Base-by-base conservation (phyloP, 2,329 filamentous ascomycete species). In the Cercospora sp. region DNA sequence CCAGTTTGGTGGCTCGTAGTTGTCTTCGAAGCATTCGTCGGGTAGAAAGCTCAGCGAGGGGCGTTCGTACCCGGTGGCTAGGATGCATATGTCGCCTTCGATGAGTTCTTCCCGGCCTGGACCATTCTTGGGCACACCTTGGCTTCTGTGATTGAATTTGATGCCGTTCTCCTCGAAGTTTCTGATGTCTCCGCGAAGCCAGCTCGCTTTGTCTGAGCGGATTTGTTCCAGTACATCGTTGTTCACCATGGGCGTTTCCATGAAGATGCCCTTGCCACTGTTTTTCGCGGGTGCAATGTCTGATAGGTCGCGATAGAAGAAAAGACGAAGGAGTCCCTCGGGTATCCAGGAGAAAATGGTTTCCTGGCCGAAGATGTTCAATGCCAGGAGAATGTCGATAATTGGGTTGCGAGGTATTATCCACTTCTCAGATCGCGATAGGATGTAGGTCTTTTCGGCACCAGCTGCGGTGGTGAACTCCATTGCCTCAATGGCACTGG, bases 201-300 rank as follows among this genome's bases (percentile, higher is more conserved):
- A 96, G 70, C 90, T 86, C 0, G 91, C 91, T 71, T 87, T 85
- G 10, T 91, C 91, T 1, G 83, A 81, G 18, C 92, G 89, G 34
- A 96, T 86, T 74, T 91, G 90, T 59, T 91, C 83, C 79, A 97
- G 90, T 1, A 96, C 86, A 57, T 93, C 89, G 16, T 89, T 90
- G 79, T 95, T 96, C 26, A 95, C 73, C 91, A 95, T 94, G 0
- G 92, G 92, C 0, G 92, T 96, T 62, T 91, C 90, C 30, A 86
- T 93, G 78, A 93, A 96, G n/a, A 95, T 81, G 8, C 91, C 91
- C 74, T 90, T 89, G 28, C 86, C 82, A 1, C 74, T 77, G 62
- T 75, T 74, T 8, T 70, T 68, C 0, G 86, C 81, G 0, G 92
- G 92, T 0, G 91, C 87, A 5, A 96, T 84, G 72, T 93, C 88